phyloP scores from a whole-genome alignment of 1,284 basidiomycete genomes.

The Tylopilus orsonianus region DNA sequence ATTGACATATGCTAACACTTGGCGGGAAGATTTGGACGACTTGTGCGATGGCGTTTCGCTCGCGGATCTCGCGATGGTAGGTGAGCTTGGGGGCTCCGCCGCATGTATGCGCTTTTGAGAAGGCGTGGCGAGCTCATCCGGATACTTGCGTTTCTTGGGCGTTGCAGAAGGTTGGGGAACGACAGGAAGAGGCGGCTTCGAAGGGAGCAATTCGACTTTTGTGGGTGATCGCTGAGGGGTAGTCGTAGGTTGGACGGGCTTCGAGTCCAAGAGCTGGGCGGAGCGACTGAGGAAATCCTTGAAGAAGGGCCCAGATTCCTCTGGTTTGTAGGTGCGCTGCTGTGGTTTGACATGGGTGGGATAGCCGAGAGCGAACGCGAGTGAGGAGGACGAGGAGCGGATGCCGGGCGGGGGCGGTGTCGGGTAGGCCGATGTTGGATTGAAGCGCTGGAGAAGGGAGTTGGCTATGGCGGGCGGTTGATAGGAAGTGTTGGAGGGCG shows the following conservation, averaged over 20 bases:
- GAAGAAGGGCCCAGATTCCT: slow-evolving; percentile 62
- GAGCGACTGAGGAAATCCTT: slow-evolving; percentile 62
- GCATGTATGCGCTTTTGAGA: slow-evolving; percentile 50
- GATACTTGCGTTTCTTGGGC: slow-evolving; percentile 50
- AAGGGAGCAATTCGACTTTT: slow-evolving; percentile 13
- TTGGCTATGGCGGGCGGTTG: slow-evolving; percentile 51
- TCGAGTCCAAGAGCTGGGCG: slow-evolving; percentile 35
- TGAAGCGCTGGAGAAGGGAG: slow-evolving; percentile 58
- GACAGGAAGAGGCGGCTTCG: slow-evolving; percentile 17
- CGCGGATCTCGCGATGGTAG: slow-evolving; percentile 12
- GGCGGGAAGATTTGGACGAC: slow-evolving; percentile 37
- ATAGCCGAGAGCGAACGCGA: slow-evolving; percentile 67
- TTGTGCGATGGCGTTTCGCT: slow-evolving; percentile 27
- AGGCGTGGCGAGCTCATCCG: slow-evolving; percentile 48
- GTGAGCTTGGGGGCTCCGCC: background rate
- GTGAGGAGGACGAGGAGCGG: slow-evolving; percentile 64
- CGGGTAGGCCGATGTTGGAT: slow-evolving; percentile 60
- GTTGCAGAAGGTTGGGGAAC: slow-evolving; percentile 44
- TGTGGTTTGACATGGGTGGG: slow-evolving; percentile 36
- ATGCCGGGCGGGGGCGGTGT: slow-evolving; percentile 67
- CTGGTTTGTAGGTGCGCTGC: slow-evolving; percentile 43
- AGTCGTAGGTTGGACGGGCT: slow-evolving; percentile 22
- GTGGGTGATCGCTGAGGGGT: slow-evolving; percentile 13
- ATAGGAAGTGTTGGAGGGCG: slow-evolving; percentile 48
- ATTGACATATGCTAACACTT: slow-evolving; percentile 56